phyloP scores from a whole-genome alignment of 306 rosid genomes.

The Rosa multiflora region DNA sequence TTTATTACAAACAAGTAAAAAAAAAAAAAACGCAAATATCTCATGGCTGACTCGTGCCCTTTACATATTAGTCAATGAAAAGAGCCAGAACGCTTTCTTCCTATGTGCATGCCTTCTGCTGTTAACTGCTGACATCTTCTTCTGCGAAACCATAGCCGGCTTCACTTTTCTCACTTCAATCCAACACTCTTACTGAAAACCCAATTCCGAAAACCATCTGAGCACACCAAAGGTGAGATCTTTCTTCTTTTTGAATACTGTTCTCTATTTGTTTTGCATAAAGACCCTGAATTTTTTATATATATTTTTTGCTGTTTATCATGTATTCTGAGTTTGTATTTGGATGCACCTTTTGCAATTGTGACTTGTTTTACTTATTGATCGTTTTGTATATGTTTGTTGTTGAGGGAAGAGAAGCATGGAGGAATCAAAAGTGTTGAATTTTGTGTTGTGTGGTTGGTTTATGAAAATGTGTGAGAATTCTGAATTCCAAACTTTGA shows the following conservation, averaged over 20 bases:
- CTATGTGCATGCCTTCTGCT: conserved; percentile 14
- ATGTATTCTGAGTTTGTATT: not conserved
- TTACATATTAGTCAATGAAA: not conserved
- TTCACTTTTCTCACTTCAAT: conserved; percentile 8
- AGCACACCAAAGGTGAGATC: conserved; percentile 7
- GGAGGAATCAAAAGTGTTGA: not conserved
- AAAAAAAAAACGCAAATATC: not conserved
- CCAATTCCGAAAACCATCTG: conserved; percentile 13
- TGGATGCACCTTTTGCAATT: not conserved
- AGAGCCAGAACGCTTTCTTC: conserved; percentile 5
- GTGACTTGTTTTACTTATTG: conserved; percentile 1
- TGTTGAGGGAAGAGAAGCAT: not conserved
- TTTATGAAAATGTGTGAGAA: not conserved
- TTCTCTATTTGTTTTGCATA: not conserved
- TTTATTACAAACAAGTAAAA: not conserved
- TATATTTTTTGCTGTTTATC: not conserved
- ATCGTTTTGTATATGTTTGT: not conserved
- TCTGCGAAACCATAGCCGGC: conserved; percentile 1
- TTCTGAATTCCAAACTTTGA: not conserved
- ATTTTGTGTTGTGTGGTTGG: not conserved
- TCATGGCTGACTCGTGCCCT: not conserved
- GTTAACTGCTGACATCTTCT: not conserved
- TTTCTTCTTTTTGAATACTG: not conserved
- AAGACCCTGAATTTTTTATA: not conserved
- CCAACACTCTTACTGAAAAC: not conserved